Percentiles rank a stretch among this genome's conserved stretches.
phyloP scores from a whole-genome alignment of 2,329 filamentous ascomycete species.

The Septoria petroselini region DNA sequence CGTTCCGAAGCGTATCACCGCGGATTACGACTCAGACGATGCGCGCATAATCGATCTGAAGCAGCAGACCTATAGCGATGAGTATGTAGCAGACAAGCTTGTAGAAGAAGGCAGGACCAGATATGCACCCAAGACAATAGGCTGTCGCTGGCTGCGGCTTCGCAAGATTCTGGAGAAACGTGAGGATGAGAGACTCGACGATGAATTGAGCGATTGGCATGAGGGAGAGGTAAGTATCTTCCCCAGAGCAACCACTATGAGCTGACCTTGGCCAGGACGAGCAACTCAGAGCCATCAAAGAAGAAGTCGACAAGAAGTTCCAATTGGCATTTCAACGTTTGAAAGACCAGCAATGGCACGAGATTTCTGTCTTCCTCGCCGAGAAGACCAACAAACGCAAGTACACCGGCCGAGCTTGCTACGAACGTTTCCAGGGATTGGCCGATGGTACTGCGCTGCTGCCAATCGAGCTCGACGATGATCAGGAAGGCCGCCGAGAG shows the following conservation, averaged over 20 bases:
- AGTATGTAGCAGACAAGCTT: constrained; percentile 45
- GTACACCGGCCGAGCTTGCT: constrained; percentile 49
- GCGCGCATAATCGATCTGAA: constrained; percentile 47
- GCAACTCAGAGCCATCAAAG: constrained; percentile 42
- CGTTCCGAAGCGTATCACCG: constrained; percentile 43
- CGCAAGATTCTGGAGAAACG: constrained; percentile 43
- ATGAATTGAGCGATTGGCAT: constrained; percentile 51
- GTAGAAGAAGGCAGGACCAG: constrained; percentile 42
- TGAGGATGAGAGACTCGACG: constrained; percentile 47
- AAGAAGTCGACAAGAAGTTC: constrained; percentile 45
- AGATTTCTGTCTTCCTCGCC: constrained; percentile 39
- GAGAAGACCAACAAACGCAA: constrained; percentile 38
- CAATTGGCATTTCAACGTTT: constrained; percentile 42
- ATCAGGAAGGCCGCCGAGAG: constrained; percentile 40
- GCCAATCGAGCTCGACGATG: constrained; percentile 45
- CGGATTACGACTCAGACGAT: constrained; percentile 49
- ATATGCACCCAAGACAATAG: constrained; percentile 49
- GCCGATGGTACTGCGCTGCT: constrained; percentile 45
- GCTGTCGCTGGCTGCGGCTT: constrained; percentile 48
- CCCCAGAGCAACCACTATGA: constrained; percentile 3
- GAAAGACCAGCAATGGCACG: constrained; percentile 44
- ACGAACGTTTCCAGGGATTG: constrained; percentile 43
- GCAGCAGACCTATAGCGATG: constrained; percentile 44
- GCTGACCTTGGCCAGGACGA: constrained; percentile 41
- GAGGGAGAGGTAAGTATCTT: constrained; percentile 45